Base-by-base conservation (phyloP, 2,329 filamentous ascomycete genomes). In the Fusarium nanum region DNA sequence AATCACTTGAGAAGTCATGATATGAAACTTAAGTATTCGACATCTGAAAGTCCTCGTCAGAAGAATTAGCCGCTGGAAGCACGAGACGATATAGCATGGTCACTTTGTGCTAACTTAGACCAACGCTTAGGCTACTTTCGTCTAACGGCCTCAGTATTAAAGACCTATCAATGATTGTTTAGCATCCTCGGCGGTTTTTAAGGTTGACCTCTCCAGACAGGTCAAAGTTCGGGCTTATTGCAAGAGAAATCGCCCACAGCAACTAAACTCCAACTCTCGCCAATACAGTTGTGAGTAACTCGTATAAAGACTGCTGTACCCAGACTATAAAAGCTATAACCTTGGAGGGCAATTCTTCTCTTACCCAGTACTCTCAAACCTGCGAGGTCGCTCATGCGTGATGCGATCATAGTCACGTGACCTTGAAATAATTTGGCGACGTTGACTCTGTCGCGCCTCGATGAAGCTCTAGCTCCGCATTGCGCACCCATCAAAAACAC, bases 321-420 rank as follows among this genome's bases (percentile, higher is more conserved):
- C 34, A n/a, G 34, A 12, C 10, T 37, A 37, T n/a, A 12, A n/a
- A 37, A 12, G 18, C 18, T 12, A 37, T 37, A 37, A 18, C 18
- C 18, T 37, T 12, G 10, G 18, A 37, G 34, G 18, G n/a, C 10
- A 37, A 12, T n/a, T 12, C 34, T 37, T 37, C 34, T 37, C 18
- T 37, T n/a, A 37, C 18, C 34, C 34, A 37, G 34, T 11, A 37
- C 44, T 12, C 22, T 34, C 14, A 34, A 34, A 46, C 23, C 27
- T 59, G 27, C 14, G 49, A 64, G 47, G 44, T 28, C n/a, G 22
- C 32, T 47, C 37, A 65, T 66, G 61, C 28, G 40, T 27, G 27
- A 67, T 70, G 69, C 44, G 41, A 70, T 50, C 54, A 67, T 46
- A 37, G n/a, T 67, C 69, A 72, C 69, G 69, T 72, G 69, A 68